A percentile compares a stretch with the other conserved stretches of the same genome.
phyloP scores from a whole-genome alignment of 805 yeast species.

The Maudiozyma turicensis region DNA sequence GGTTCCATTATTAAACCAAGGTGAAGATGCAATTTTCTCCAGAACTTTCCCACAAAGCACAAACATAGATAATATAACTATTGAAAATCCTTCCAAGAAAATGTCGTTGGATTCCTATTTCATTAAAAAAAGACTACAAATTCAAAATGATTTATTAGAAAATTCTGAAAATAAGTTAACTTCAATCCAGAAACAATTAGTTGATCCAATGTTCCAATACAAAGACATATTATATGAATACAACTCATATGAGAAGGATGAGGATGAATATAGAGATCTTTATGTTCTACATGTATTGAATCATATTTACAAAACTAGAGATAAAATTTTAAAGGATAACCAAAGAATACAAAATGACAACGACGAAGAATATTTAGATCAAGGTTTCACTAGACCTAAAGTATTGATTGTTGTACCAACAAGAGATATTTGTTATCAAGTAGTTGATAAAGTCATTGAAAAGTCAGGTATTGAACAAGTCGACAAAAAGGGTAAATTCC shows the following conservation, averaged over 20 bases:
- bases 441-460: conserved; percentile 51
- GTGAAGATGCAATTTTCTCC: conserved; percentile 19
- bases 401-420: conserved; percentile 78
- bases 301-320: conserved; percentile 81
- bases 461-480: conserved; percentile 63
- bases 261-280: conserved; percentile 45
- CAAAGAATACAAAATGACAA: conserved; percentile 38
- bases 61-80: conserved; percentile 5
- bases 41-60: conserved; percentile 13
- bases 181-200: conserved; percentile 40
- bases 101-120: conserved; percentile 29
- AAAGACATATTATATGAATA: conserved; percentile 60
- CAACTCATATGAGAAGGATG: conserved; percentile 37
- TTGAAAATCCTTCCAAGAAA: conserved; percentile 15
- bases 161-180: conserved; percentile 25
- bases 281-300: conserved; percentile 67
- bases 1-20: conserved; percentile 6
- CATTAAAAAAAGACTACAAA: conserved; percentile 37
- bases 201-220: conserved; percentile 63
- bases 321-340: conserved; percentile 70
- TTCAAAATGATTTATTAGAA: conserved; percentile 22
- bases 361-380: conserved; percentile 69
- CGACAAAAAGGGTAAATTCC: conserved; percentile 73
- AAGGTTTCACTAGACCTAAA: conserved; percentile 92
- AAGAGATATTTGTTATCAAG: conserved; percentile 61